Evolutionary conservation across 2,329 filamentous ascomycete genomes (phyloP).

Genomic region (Raffaelea ambrosiae): DNA sequence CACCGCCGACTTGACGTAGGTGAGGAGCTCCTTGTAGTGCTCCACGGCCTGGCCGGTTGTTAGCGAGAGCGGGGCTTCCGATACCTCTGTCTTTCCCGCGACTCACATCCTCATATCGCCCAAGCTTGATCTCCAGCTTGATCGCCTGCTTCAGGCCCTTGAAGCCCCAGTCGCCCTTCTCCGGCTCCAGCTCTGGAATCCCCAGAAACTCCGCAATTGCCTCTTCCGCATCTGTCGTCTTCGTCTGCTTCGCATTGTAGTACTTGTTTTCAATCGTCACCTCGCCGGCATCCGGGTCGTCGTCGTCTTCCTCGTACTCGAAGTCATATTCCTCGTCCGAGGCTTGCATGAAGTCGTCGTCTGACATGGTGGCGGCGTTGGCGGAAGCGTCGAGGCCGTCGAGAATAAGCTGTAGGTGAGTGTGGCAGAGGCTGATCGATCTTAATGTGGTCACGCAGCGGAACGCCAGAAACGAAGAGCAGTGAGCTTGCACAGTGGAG

Average conservation of each 20-base stretch:
- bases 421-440: too few species aligned
- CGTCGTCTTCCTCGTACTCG: constrained; percentile 86
- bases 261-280: constrained; percentile 99
- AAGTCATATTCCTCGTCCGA: constrained; percentile 94
- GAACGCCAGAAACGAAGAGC: background rate
- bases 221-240: constrained; percentile 74
- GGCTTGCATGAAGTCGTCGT: constrained; percentile 91
- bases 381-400: background rate
- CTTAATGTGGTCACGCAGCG: too few species aligned
- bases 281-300: constrained; percentile 79
- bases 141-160: constrained; percentile 97
- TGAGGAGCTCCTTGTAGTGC: constrained; percentile 91
- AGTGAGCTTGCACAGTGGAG: too few species aligned
- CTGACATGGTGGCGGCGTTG: constrained; percentile 52
- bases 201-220: constrained; percentile 90
- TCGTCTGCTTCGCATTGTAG: constrained; percentile 98
- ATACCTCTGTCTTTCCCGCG: background rate
- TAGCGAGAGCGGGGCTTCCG: background rate
- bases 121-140: constrained; percentile 91
- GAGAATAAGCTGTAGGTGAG: constrained; percentile 1
- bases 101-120: constrained; percentile 69
- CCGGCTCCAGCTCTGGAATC: constrained; percentile 71
- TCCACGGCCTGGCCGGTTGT: constrained; percentile 59
- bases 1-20: constrained; percentile 93
- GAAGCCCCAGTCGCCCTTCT: constrained; percentile 98